phyloP scores from a whole-genome alignment of 306 rosid species.

The Betula pendula region DNA sequence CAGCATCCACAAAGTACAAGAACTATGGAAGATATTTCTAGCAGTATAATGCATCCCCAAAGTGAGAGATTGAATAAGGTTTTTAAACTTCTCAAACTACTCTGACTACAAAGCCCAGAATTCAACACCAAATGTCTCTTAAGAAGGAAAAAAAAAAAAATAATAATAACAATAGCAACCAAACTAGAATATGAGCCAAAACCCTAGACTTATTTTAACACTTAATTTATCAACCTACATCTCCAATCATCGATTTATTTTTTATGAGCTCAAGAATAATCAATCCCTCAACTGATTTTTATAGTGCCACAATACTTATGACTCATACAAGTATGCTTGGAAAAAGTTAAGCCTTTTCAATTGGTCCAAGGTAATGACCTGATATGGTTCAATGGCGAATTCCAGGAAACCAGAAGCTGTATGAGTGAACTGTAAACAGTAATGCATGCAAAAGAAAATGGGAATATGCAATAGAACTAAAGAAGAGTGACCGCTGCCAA shows the following conservation, averaged over 20 bases:
- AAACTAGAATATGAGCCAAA: neutral
- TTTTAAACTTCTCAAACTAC: neutral
- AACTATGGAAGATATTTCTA: neutral
- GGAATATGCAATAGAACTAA: conserved; percentile 12
- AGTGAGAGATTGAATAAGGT: neutral
- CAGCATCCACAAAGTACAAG: neutral
- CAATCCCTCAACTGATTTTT: too few species aligned
- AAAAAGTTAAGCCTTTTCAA: conserved; percentile 7
- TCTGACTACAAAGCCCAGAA: neutral
- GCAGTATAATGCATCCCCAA: neutral
- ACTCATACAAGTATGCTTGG: conserved; percentile 11
- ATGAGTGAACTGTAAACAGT: neutral
- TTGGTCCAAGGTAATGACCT: conserved; percentile 13
- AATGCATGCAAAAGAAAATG: neutral
- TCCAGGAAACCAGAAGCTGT: neutral
- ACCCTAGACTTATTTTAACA: neutral
- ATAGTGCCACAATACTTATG: neutral
- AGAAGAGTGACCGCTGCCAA: conserved; percentile 15
- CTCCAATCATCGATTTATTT: neutral
- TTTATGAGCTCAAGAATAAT: neutral
- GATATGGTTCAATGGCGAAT: neutral
- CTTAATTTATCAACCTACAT: neutral
- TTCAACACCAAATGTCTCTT: neutral
- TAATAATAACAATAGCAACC: neutral
- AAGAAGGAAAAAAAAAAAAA: neutral